Conservation (phyloP, 2,329 filamentous ascomycete genomes). For the Sordariomycetes sp. region DNA sequence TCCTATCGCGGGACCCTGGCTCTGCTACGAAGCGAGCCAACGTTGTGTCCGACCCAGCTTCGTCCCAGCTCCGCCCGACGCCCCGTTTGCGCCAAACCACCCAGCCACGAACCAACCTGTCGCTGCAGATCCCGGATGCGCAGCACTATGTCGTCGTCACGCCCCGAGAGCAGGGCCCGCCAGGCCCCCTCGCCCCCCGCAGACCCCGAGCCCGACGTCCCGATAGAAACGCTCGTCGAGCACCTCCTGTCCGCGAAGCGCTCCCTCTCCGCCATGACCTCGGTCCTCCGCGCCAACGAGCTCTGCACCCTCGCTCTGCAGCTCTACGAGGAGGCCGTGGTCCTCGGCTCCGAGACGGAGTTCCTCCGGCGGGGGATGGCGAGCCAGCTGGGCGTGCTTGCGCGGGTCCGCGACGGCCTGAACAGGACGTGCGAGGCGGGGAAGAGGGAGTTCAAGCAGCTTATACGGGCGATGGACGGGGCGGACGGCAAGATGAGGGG, state of each 20-base stretch:
- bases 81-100: not conserved
- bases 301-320: constrained; percentile 65
- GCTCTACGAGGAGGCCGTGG: constrained; percentile 65
- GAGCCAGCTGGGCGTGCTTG: constrained; percentile 39
- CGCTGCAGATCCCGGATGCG: not conserved
- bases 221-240: constrained; percentile 58
- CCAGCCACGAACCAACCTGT: not conserved
- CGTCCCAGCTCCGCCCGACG: too few relatives aligned
- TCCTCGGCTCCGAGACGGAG: constrained; percentile 56
- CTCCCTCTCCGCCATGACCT: constrained; percentile 69
- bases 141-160: not conserved
- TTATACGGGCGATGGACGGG: constrained; percentile 52
- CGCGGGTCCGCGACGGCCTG: constrained; percentile 35
- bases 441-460: constrained; percentile 44
- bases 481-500: constrained; percentile 50
- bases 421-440: constrained; percentile 42
- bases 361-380: constrained; percentile 52
- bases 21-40: too few relatives aligned
- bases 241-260: constrained; percentile 81
- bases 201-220: not conserved
- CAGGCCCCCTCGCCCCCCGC: not conserved
- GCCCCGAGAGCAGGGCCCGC: not conserved
- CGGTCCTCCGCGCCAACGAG: constrained; percentile 77
- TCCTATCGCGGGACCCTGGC: too few relatives aligned
- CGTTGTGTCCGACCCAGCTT: too few relatives aligned